Evolutionary conservation across 129 eudicot species (phyloP), one percentile per base, ranked within the genome.

Genomic region (Deinandra increscens): DNA sequence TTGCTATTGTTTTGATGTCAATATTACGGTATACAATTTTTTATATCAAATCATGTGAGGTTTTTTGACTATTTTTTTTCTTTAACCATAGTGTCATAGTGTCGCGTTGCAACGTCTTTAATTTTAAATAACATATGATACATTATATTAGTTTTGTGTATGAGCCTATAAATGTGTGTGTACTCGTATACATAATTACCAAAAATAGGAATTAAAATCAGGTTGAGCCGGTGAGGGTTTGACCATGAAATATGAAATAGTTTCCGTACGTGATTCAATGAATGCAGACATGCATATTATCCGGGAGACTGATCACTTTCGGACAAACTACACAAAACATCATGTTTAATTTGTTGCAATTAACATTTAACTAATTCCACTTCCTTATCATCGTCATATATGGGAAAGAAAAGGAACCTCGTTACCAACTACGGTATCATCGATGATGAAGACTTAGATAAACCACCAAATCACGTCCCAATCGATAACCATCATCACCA

Each of bases 361-460:
- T 41, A 41, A 5, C 56, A 42, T 39, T 54, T 42, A 41, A 5
- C 42, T 58, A 56, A 70, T 56, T 13, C 65, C 66, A 43, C 55
- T 50, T 17, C 17, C 36, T n/a, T n/a, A n/a, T n/a, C n/a, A n/a
- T n/a, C n/a, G n/a, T n/a, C n/a, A n/a, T n/a, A n/a, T n/a, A n/a
- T 79, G 83, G 79, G 79, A 67, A 79, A 79, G 76, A 79, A 79
- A 79, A 74, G 79, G 68, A n/a, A n/a, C n/a, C n/a, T n/a, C n/a
- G 60, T 67, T 62, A 51, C 71, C 48, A n/a, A n/a, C n/a, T 77
- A 70, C 8, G 71, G 44, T 69, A 60, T 53, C 53, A 77, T 26
- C 31, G 31, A 26, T 26, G 31, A 77, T 9, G 75, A 67, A 19
- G 66, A 61, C n/a, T n/a, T n/a, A n/a, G 36, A 43, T 37, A 60